phyloP scores from a whole-genome alignment of 805 yeast species.

The Wickerhamomyces canadensis region DNA sequence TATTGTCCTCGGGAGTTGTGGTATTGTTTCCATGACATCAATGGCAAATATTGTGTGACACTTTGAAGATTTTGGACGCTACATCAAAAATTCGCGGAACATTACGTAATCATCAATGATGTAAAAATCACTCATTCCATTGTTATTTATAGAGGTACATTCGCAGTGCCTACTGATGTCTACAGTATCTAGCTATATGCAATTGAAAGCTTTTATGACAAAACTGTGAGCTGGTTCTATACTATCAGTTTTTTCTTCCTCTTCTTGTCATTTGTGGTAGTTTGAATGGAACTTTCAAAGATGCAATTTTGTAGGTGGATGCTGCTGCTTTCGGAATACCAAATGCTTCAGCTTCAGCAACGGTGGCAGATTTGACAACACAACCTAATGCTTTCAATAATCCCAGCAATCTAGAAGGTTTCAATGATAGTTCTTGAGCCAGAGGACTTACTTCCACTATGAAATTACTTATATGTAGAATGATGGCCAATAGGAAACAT shows the following conservation, averaged over 20 bases:
- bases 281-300: conserved; percentile 81
- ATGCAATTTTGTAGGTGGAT: conserved; percentile 69
- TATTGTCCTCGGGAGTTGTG: no score
- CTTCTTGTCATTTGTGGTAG: conserved; percentile 78
- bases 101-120: no score
- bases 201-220: no score
- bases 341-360: conserved; percentile 68
- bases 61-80: no score
- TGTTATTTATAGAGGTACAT: no score
- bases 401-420: conserved; percentile 63
- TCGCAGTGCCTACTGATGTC: no score
- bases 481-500: conserved; percentile 67
- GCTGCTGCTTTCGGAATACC: conserved; percentile 59
- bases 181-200: no score
- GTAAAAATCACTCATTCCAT: no score
- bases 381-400: conserved; percentile 84
- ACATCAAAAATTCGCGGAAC: no score
- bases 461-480: conserved; percentile 73
- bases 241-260: conserved; percentile 37
- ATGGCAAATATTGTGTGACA: no score
- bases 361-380: conserved; percentile 61
- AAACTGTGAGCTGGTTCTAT: no score
- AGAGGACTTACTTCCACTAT: conserved; percentile 72
- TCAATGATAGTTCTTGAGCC: conserved; percentile 78
- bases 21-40: no score